phyloP scores from a whole-genome alignment of 257 asterid genomes.

The Penstemon newberryi region DNA sequence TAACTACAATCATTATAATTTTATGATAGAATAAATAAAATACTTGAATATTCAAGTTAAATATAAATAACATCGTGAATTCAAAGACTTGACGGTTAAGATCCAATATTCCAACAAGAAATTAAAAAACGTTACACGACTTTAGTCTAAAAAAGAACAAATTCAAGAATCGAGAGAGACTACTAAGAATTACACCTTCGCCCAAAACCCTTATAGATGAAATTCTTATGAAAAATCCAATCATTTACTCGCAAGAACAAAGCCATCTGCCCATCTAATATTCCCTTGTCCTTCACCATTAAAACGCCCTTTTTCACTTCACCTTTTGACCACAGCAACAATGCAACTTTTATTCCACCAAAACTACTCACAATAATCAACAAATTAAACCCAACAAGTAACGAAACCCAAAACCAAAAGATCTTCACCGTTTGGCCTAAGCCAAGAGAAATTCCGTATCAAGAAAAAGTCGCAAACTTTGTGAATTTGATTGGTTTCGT shows the following conservation, averaged over 20 bases:
- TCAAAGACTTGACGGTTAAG: no score
- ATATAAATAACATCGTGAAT: no score
- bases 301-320: constrained; percentile 29
- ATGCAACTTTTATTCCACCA: constrained; percentile 39
- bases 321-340: constrained; percentile 29
- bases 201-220: constrained; percentile 20
- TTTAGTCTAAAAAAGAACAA: no score
- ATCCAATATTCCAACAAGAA: no score
- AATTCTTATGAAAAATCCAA: not conserved
- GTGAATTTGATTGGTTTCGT: constrained; percentile 76
- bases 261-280: constrained; percentile 28
- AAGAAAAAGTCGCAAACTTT: constrained; percentile 58
- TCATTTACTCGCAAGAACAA: constrained; percentile 42
- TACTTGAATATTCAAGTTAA: no score
- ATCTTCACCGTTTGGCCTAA: constrained; percentile 50
- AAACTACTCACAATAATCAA: constrained; percentile 22
- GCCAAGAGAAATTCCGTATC: constrained; percentile 74
- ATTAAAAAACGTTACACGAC: no score
- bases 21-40: no score
- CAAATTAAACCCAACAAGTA: constrained; percentile 25
- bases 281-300: constrained; percentile 29
- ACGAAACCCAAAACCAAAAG: constrained; percentile 31
- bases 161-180: no score
- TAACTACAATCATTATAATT: no score
- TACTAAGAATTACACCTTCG: not conserved